Base-by-base conservation (phyloP, 192 early-diverging fungal genomes). In the Radiomyces spectabilis region DNA sequence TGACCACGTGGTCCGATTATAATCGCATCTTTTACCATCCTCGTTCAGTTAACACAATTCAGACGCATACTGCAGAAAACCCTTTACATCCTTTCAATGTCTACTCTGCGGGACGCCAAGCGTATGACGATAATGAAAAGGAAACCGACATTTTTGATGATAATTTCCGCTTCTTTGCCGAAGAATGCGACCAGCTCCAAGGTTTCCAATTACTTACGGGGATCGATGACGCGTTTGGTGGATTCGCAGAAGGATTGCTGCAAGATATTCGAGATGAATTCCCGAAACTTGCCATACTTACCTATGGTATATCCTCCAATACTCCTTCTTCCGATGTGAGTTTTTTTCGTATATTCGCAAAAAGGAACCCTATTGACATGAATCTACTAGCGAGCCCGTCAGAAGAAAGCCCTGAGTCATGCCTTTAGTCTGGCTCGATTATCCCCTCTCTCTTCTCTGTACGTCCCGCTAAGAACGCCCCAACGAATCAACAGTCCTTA, bases 1-100 rank as follows among this genome's bases (percentile, higher is more conserved):
- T 79, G 31, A 64, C 65, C 31, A 74, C 70, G 13, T 95, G 94
- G 92, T 83, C 92, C 0, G 93, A 97, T 55, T 90, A 79, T 61
- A 87, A 81, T 61, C 76, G 81, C 27, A 72, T 82, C 15, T 88
- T 76, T 51, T 92, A 83, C 64, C 85, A 88, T 50, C 85, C 84
- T 41, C 77, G 85, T 19, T 78, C 87, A 0, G 61, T 82, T 33
- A 68, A 65, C 38, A 39, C 48, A n/a, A 52, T 82, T 9, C 55
- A 45, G 2, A 61, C 59, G 25, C 77, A 77, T 51, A 69, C 68
- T 41, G 40, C 66, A 13, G 67, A 72, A 8, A 72, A 73, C 27
- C 59, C 61, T 10, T 63, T 75, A 16, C 71, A 61, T 31, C 77
- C 80, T 5, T 82, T 82, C 47, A 73, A 82, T 51, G 66, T 66